Evolutionary conservation across 2,329 filamentous ascomycete species (phyloP), one percentile per base, ranked within the genome.

Genomic region (Zymoseptoria passerinii): DNA sequence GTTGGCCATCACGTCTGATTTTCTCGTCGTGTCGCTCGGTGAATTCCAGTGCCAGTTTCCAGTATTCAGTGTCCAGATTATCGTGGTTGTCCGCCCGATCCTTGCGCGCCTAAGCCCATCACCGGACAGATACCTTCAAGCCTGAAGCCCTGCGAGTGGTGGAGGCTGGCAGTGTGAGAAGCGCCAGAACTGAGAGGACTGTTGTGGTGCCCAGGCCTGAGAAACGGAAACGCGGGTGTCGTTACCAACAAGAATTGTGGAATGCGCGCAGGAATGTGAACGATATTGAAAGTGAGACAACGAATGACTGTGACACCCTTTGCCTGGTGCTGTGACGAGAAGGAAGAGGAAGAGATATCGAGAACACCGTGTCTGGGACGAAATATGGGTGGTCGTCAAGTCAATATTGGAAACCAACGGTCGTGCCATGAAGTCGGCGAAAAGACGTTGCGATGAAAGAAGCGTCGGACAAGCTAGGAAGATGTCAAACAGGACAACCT

Each of bases 381-480:
- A 35, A 55, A 53, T 50, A 55, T 57, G 52, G 28, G 58, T 60
- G 52, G 53, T 20, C 20, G 28, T 48, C 51, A 53, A 50, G 50
- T 27, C 29, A 27, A 54, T 44, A 49, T 57, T 28, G 54, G 44
- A 52, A 40, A 58, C 18, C 54, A 48, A 58, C 48, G 53, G 48
- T 44, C 35, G 48, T 49, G 56, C n/a, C 29, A 49, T 49, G 44
- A 28, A 52, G 28, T 16, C n/a, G 50, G 49, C 19, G 28, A 60
- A 53, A 48, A 52, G 57, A 55, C 58, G 58, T 60, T 60, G 55
- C 29, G 57, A 60, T 48, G 8, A 29, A 28, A n/a, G 23, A 20
- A 8, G n/a, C 44, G 44, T 13, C 44, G 9, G 48, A 52, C 28
- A 5, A 44, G n/a, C 16, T 29, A 16, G 35, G 35, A 44, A n/a